Conservation (phyloP, 352 stramenopile species). For the Albugo laibachii region DNA sequence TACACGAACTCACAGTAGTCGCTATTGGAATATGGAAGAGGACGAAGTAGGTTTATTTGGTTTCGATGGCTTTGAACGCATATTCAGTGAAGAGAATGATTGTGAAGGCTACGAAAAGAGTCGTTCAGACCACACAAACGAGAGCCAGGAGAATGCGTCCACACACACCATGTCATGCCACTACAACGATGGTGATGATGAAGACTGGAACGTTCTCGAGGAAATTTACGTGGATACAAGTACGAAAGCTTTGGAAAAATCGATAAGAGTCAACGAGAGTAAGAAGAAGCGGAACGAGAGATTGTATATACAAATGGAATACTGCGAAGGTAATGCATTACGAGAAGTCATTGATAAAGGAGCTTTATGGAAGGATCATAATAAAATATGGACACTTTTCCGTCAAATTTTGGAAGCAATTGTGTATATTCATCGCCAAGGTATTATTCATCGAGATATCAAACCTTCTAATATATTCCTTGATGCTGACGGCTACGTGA, state of each 20-base stretch:
- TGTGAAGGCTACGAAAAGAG: too few relatives aligned
- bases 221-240: too few relatives aligned
- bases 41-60: too few relatives aligned
- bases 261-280: constrained; percentile 12
- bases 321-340: constrained; percentile 85
- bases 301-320: constrained; percentile 93
- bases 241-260: constrained; percentile 27
- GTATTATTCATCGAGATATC: constrained; percentile 87
- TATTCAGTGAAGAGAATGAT: too few relatives aligned
- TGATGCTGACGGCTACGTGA: constrained; percentile 82
- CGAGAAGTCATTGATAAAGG: constrained; percentile 88
- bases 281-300: constrained; percentile 36
- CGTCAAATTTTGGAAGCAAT: constrained; percentile 90
- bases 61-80: too few relatives aligned
- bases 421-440: constrained; percentile 86
- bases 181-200: too few relatives aligned
- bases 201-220: too few relatives aligned
- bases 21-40: too few relatives aligned
- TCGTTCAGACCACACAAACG: too few relatives aligned
- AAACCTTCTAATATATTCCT: constrained; percentile 90
- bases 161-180: too few relatives aligned
- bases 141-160: too few relatives aligned
- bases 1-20: too few relatives aligned
- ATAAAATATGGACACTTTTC: constrained; percentile 88
- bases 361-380: constrained; percentile 46